Evolutionary conservation across 345 rosid genomes (phyloP).

Genomic region (Arabidopsis thaliana): TAIR10.1 NC_003076.8:26659001-26659500

Average conservation of each 20-base stretch:
- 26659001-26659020: too few species aligned
- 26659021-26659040: too few species aligned
- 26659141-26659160: slow-evolving; percentile 9
- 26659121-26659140: neutral
- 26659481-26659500: too few species aligned
- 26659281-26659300: slow-evolving; percentile 30
- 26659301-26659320: neutral
- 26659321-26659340: neutral
- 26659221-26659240: slow-evolving; percentile 14
- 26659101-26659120: neutral
- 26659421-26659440: neutral
- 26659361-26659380: slow-evolving; percentile 12
- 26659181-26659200: slow-evolving; percentile 19
- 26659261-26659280: slow-evolving; percentile 13
- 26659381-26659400: neutral
- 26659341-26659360: too few species aligned
- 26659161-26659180: too few species aligned
- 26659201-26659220: slow-evolving; percentile 5
- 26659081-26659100: neutral
- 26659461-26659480: neutral
- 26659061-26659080: neutral
- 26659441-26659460: neutral
- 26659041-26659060: neutral
- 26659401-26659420: neutral
- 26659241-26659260: neutral